These are phyloP conservation scores for Saccharum spontaneum DNA, from an alignment of 176 grass and related monocot genomes.

Conservation along the genomic window DNA sequence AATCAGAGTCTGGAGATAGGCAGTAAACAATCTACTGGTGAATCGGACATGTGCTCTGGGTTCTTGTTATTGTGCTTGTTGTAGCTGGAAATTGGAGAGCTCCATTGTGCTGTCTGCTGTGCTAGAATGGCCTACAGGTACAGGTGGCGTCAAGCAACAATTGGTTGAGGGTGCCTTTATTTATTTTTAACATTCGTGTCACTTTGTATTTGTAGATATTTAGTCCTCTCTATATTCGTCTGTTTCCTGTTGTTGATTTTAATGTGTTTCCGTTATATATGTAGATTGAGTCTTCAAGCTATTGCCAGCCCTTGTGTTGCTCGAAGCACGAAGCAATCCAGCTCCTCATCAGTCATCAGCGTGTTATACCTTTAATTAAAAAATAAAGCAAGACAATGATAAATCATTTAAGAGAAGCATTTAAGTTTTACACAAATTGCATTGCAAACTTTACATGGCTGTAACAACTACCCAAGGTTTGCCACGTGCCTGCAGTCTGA, in stretches of 20 bases:
- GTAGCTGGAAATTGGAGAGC: neutral
- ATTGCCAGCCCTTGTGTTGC: too few species aligned
- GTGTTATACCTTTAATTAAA: too few species aligned
- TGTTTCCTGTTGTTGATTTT: neutral
- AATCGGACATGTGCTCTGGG: conserved; percentile 17
- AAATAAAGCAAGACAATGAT: too few species aligned
- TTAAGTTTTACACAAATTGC: too few species aligned
- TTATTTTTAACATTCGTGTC: too few species aligned
- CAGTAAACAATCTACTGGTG: conserved; percentile 24
- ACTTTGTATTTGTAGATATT: neutral
- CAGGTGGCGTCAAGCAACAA: neutral
- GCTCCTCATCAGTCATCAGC: too few species aligned
- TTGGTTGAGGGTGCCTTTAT: conserved; percentile 1
- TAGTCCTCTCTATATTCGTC: neutral
- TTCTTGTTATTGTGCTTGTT: conserved; percentile 21
- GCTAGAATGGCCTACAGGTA: conserved; percentile 26
- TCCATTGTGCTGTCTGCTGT: conserved; percentile 4
- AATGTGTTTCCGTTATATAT: neutral
- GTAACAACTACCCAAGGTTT: too few species aligned
- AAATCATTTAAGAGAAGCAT: too few species aligned
- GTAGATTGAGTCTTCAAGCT: neutral
- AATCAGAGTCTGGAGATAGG: conserved; percentile 38
- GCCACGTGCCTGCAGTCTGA: too few species aligned
- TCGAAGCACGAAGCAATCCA: too few species aligned
- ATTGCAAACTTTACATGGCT: too few species aligned